These are phyloP conservation scores for Carex arenaria DNA, from an alignment of 202 grass and related monocot species.

Conservation along the genomic window DNA sequence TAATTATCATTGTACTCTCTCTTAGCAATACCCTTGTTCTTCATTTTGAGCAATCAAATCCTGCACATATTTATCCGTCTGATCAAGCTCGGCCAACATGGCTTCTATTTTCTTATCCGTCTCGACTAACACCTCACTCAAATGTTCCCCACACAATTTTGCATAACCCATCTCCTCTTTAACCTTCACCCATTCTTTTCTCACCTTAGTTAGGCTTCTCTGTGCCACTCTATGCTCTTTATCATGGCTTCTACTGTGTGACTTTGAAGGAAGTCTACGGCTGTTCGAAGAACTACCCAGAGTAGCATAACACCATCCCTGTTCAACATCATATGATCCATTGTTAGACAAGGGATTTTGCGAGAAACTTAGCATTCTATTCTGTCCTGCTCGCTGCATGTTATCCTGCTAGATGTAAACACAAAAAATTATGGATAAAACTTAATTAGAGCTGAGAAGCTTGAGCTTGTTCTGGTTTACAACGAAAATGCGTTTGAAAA, in stretches of 20 bases:
- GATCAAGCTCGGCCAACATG: slow-evolving; percentile 61
- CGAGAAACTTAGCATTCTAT: slow-evolving; percentile 50
- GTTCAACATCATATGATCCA: neutral
- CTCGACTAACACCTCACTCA: slow-evolving; percentile 50
- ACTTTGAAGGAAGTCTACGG: neutral
- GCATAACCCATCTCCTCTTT: slow-evolving; percentile 73
- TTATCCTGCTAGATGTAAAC: slow-evolving; percentile 5
- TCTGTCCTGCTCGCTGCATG: slow-evolving; percentile 42
- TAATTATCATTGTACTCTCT: neutral
- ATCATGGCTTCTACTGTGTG: slow-evolving; percentile 27
- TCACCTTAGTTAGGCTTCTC: slow-evolving; percentile 57
- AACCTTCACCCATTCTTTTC: slow-evolving; percentile 72
- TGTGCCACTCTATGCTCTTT: slow-evolving; percentile 48
- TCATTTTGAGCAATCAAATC: slow-evolving; percentile 37
- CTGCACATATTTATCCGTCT: slow-evolving; percentile 49
- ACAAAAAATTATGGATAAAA: neutral
- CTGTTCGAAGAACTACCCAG: slow-evolving; percentile 27
- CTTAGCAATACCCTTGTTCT: neutral
- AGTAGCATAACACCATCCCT: slow-evolving; percentile 16
- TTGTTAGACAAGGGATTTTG: slow-evolving; percentile 23
- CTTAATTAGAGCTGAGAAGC: neutral
- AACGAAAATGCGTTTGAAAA: neutral
- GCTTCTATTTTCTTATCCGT: slow-evolving; percentile 43
- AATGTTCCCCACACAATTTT: slow-evolving; percentile 46
- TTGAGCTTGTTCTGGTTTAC: neutral